Evolutionary conservation across 2,329 filamentous ascomycete genomes (phyloP), one percentile per base, ranked within the genome.

Genomic region (Neocatenulostroma microsporum): DNA sequence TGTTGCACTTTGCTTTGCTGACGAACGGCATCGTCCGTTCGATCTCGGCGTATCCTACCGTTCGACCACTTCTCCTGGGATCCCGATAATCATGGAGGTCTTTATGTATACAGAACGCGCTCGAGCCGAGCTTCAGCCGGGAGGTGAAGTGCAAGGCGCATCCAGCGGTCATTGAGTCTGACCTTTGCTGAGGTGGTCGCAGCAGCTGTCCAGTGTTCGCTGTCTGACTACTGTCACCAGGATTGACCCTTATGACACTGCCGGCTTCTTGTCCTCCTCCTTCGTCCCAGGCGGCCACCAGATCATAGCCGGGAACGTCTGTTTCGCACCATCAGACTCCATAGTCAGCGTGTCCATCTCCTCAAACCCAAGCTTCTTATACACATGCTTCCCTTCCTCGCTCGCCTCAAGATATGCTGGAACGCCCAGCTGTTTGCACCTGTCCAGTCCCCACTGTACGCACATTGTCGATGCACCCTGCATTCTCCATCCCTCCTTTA

Each of bases 341-440:
- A 39, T 29, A 12, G 8, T 13, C 1, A 47, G 36, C 28, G 37
- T 34, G 32, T 51, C 48, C 26, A 53, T 36, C 18, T 40, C 37
- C 36, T 45, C 45, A 38, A 56, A 63, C 34, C 54, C 57, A 45
- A 53, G 55, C 40, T 44, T 50, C 47, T 60, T 51, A 42, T 67
- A 66, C 6, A 66, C 42, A 5, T 48, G 48, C 36, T 44, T 44
- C 3, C 55, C 63, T 12, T 44, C 41, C 24, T 51, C 44, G 3
- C 54, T 60, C 8, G 61, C 54, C 40, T 63, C 61, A 21, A 66
- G 30, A 50, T 63, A 65, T 5, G 48, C 51, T 3, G 50, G 46
- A 33, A 62, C 40, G 0, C 55, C 54, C 23, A 58, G 49, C 25
- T 53, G 39, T 35, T 60, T 55, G 24, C 61, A 64, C 18, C 57